Conservation (phyloP, 441 rosid genomes). For the Gossypium schwendimanii region DNA sequence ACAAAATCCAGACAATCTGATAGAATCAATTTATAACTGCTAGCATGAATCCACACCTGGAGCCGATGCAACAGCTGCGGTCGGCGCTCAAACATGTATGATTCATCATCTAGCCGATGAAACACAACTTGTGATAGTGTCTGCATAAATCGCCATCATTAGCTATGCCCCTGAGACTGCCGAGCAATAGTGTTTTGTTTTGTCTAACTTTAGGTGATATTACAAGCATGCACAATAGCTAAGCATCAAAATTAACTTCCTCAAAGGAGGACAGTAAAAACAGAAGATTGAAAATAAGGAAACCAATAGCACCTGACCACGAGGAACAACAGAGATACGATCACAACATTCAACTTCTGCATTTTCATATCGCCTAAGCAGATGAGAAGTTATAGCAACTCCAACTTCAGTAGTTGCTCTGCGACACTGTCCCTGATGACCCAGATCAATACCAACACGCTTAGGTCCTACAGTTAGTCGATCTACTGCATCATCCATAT, state of each 20-base stretch:
- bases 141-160: conserved; percentile 30
- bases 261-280: neutral
- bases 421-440: conserved; percentile 81
- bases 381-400: conserved; percentile 77
- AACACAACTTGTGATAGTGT: conserved; percentile 77
- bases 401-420: conserved; percentile 91
- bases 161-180: neutral
- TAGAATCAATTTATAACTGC: conserved; percentile 7
- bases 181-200: conserved; percentile 5
- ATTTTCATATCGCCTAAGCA: conserved; percentile 63
- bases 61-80: conserved; percentile 90
- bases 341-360: conserved; percentile 78
- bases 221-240: neutral
- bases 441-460: conserved; percentile 67
- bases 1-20: neutral
- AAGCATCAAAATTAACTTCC: neutral
- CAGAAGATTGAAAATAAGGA: conserved; percentile 22
- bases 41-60: conserved; percentile 44
- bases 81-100: conserved; percentile 81
- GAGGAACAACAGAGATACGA: conserved; percentile 82
- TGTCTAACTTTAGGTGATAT: neutral
- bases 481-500: conserved; percentile 90
- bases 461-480: conserved; percentile 88
- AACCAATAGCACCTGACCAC: conserved; percentile 58
- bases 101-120: conserved; percentile 79